Percentiles rank a stretch among this genome's conserved stretches.
Conservation (phyloP, 2,329 filamentous ascomycete species). For the Calonectria multiphialidica region DNA sequence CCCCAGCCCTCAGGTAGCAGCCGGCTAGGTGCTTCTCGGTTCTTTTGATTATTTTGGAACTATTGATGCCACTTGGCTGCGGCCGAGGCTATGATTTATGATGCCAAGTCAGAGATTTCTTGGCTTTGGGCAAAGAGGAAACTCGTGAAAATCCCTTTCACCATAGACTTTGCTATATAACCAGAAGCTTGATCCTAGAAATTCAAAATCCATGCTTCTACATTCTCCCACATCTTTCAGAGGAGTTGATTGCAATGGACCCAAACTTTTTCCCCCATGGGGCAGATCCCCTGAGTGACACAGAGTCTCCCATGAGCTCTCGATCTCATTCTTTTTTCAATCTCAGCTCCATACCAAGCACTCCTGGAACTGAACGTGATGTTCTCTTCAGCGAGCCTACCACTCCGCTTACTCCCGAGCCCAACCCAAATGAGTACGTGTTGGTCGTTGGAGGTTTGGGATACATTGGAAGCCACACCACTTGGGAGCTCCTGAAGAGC, state of each 20-base stretch:
- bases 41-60: not conserved
- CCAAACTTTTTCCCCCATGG: not conserved
- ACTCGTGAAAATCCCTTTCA: not conserved
- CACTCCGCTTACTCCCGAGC: conserved; percentile 21
- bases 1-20: not conserved
- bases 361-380: conserved; percentile 23
- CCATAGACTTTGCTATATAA: not conserved
- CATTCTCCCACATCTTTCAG: not conserved
- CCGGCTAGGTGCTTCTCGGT: not conserved
- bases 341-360: conserved; percentile 8
- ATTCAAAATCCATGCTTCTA: not conserved
- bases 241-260: not conserved
- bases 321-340: not conserved
- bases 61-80: not conserved
- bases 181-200: not conserved
- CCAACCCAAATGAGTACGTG: conserved; percentile 40
- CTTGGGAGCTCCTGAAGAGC: conserved; percentile 64
- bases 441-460: conserved; percentile 66
- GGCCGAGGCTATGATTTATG: not conserved
- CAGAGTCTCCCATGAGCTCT: not conserved
- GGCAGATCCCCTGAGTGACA: not conserved
- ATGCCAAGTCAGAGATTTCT: not conserved
- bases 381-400: conserved; percentile 16
- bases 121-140: not conserved
- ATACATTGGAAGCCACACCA: conserved; percentile 68